Base-by-base conservation (phyloP, 2,329 filamentous ascomycete genomes). In the Microdochium trichocladiopsis region DNA sequence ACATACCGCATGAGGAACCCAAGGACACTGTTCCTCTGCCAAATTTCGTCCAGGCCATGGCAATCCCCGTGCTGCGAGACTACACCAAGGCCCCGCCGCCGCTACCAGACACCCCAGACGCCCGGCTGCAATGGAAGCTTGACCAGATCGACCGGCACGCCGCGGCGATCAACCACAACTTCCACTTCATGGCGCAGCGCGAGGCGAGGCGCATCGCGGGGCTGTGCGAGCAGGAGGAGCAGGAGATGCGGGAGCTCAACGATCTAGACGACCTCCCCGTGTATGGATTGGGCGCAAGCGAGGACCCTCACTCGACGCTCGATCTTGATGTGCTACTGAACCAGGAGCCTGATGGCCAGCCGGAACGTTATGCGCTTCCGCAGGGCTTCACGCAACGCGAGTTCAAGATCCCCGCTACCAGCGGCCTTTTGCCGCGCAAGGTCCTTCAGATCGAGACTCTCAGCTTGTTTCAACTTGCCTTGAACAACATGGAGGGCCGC, bases 81-180 rank as follows among this genome's bases (percentile, higher is more conserved):
- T 58, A 62, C 55, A 62, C 62, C 8, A 55, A 61, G 50, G 56
- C 62, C n/a, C 55, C 58, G n/a, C 60, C 61, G 14, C 53, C 54
- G 2, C 18, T 56, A 4, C 56, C 61, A 1, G 52, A 55, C 10
- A 56, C 63, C n/a, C 57, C 53, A 3, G 41, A 28, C 21, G 36
- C 25, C 12, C 52, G 53, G 12, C 48, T 60, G 5, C 52, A 53
- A 23, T 37, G 54, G 10, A 50, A 31, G 3, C 55, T 62, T 5
- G 52, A 54, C 25, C 54, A 52, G 25, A 59, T 64, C 10, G 61
- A 65, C 21, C 56, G 58, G 54, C 62, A 65, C 36, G 59, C 59
- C 2, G 51, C 55, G 8, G 53, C 51, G 5, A 56, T 65, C 10
- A 58, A 62, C 25, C 53, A 57, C 24, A 64, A 65, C 50, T 63